These are phyloP conservation scores for Ascochyta pisi DNA, from an alignment of 2,329 filamentous ascomycete species.

Conservation along the genomic window DNA sequence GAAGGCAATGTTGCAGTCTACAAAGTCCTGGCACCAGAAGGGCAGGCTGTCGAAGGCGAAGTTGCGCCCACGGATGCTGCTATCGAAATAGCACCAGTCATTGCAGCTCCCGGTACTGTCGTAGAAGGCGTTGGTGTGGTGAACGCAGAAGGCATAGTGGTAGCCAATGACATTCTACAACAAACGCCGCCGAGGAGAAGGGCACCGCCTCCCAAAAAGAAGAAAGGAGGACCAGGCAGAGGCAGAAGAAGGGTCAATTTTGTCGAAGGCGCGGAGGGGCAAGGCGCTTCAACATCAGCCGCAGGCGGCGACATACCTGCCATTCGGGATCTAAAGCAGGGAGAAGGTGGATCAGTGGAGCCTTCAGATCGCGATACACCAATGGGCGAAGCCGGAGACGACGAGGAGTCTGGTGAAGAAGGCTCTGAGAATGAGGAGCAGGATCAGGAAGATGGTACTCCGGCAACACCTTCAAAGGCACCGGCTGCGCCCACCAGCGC, in stretches of 20 bases:
- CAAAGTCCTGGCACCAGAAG: constrained; percentile 81
- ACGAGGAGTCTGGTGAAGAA: constrained; percentile 55
- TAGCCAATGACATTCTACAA: constrained; percentile 55
- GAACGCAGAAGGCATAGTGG: constrained; percentile 66
- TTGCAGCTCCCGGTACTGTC: constrained; percentile 64
- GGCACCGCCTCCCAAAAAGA: constrained; percentile 79
- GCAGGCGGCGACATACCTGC: constrained; percentile 34
- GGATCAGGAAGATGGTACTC: constrained; percentile 56
- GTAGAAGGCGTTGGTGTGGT: constrained; percentile 67
- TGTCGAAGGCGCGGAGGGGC: constrained; percentile 54
- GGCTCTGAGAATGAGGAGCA: constrained; percentile 56
- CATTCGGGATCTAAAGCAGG: constrained; percentile 40
- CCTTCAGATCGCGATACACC: constrained; percentile 49
- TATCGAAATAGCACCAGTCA: constrained; percentile 52
- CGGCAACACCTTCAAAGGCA: constrained; percentile 42
- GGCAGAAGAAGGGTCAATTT: constrained; percentile 78
- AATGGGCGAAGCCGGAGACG: constrained; percentile 54
- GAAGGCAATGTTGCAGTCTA: constrained; percentile 82
- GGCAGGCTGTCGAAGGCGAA: constrained; percentile 81
- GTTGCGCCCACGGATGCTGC: constrained; percentile 66
- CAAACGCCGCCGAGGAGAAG: constrained; percentile 65
- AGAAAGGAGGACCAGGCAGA: constrained; percentile 78
- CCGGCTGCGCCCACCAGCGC: constrained; percentile 21
- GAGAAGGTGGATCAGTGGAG: constrained; percentile 49
- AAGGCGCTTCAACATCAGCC: constrained; percentile 35